Evolutionary conservation across 1,284 basidiomycete genomes (phyloP).

Genomic region (Trichosporon coremiiforme): DNA sequence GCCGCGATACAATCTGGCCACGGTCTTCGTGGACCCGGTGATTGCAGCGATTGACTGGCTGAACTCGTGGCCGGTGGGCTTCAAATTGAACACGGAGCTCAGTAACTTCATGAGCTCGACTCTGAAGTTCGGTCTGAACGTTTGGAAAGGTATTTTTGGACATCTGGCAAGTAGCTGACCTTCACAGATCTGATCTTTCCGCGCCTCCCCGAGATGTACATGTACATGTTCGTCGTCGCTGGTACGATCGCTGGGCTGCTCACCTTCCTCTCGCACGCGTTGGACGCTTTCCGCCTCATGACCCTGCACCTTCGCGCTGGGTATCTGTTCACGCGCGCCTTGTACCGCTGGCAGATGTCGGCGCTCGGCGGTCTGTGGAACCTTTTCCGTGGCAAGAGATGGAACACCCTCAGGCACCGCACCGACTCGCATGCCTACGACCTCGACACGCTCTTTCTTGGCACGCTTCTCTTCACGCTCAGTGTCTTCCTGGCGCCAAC

Average conservation of each 20-base stretch:
- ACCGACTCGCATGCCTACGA: conserved; percentile 89
- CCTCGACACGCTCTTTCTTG: conserved; percentile 88
- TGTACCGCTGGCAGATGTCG: conserved; percentile 68
- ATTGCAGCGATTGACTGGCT: conserved; percentile 65
- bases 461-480: conserved; percentile 91
- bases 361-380: conserved; percentile 78
- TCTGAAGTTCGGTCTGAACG: conserved; percentile 65
- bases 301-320: conserved; percentile 75
- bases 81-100: conserved; percentile 94
- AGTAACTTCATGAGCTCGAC: conserved; percentile 76
- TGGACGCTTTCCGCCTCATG: conserved; percentile 51
- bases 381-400: conserved; percentile 89
- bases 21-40: conserved; percentile 24
- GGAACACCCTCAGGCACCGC: conserved; percentile 74
- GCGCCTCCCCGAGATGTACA: conserved; percentile 23
- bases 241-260: not conserved
- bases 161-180: not conserved
- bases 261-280: conserved; percentile 38
- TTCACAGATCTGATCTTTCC: conserved; percentile 29
- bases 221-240: conserved; percentile 22
- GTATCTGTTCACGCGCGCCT: conserved; percentile 66
- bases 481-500: conserved; percentile 90
- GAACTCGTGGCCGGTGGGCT: conserved; percentile 90
- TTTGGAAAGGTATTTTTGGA: conserved; percentile 68
- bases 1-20: not conserved